Evolutionary conservation across 352 stramenopile genomes (phyloP), one percentile per base, ranked within the genome.

Genomic region (Phytophthora sojae): DNA sequence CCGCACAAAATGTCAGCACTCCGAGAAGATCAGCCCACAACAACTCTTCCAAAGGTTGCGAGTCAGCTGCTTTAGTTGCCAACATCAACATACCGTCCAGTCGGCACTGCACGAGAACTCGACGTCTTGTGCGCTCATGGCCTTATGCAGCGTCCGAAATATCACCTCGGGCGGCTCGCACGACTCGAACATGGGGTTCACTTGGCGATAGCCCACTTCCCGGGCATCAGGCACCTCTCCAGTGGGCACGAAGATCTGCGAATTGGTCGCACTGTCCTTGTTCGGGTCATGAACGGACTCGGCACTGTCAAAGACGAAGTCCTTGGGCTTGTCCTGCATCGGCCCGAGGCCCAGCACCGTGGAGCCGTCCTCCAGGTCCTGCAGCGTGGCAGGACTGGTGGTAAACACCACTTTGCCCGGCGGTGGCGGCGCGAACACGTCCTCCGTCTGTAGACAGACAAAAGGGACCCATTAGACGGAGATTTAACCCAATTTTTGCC

Each of bases 171-270:
- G 60, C 30, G 69, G 19, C n/a, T 81, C 75, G n/a, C 74, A 72
- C 1, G 86, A 94, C 76, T 94, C 86, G 53, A 94, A 94, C 73
- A 74, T 87, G 42, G 84, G 86, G 69, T 94, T 94, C 32, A 94
- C 84, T 62, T 85, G 74, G 53, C 73, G 81, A 56, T 88, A 93
- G 17, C 61, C 69, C 12, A 88, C 80, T 4, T 80, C 77, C n/a
- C 35, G 35, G 11, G 78, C 81, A 53, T 88, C 76, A 0, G 86
- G 86, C 1, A 93, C 77, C 42, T 89, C 79, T 64, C 75, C 82
- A 68, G 52, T 85, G 14, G 80, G 82, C 50, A 68, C 60, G 57
- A 72, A 80, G 37, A 54, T 69, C 65, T 73, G 73, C 29, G 53
- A 75, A 44, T 49, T 73, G 29, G 23, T 25, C 19, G 42, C 50